phyloP scores from a whole-genome alignment of 2,329 filamentous ascomycete species.

The Corynespora cassiicola region DNA sequence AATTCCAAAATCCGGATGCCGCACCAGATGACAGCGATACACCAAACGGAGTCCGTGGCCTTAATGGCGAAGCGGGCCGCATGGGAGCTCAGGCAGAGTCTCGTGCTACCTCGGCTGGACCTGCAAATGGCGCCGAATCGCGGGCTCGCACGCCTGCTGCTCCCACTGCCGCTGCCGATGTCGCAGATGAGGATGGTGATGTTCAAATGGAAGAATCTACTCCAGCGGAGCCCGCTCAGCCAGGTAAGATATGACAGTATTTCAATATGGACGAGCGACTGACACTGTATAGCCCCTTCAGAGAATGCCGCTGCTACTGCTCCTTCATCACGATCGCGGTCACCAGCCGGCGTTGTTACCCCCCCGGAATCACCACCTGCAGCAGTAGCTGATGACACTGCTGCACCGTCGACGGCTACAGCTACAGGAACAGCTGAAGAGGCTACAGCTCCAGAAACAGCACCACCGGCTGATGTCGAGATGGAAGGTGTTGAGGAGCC shows the following conservation, averaged over 20 bases:
- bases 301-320: conserved; percentile 1
- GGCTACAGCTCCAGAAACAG: conserved; percentile 20
- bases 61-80: conserved; percentile 38
- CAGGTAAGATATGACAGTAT: conserved; percentile 2
- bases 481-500: conserved; percentile 35
- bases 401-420: not conserved
- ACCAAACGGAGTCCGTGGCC: conserved; percentile 30
- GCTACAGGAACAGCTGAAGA: not conserved
- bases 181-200: conserved; percentile 42
- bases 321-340: conserved; percentile 27
- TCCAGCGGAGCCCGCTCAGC: conserved; percentile 17
- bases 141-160: conserved; percentile 35
- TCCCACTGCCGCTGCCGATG: conserved; percentile 24
- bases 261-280: too few relatives aligned
- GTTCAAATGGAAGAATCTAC: conserved; percentile 42
- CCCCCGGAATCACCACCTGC: conserved; percentile 43
- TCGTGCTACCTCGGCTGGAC: conserved; percentile 24
- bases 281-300: too few relatives aligned
- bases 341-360: conserved; percentile 40
- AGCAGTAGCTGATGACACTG: conserved; percentile 4
- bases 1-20: conserved; percentile 63
- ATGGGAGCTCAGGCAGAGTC: conserved; percentile 19
- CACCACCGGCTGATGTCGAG: conserved; percentile 33
- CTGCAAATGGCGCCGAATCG: conserved; percentile 24
- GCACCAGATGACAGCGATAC: conserved; percentile 34